Conservation (phyloP, 495 filamentous ascomycete species). For the Acidiella bohemica region DNA sequence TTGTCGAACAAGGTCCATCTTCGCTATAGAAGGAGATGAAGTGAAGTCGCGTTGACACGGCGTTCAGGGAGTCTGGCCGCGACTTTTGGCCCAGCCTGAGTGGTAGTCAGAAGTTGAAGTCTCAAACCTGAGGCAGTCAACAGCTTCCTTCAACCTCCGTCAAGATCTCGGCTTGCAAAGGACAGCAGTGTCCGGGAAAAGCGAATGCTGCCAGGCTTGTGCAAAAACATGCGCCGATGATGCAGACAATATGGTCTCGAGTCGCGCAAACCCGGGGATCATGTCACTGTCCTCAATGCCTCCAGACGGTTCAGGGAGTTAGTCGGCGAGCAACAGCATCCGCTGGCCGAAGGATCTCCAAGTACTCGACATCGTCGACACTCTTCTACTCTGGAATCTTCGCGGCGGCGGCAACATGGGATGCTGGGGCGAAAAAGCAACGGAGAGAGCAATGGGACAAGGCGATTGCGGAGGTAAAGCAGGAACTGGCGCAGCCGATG, state of each 20-base stretch:
- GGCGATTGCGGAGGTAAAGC: constrained; percentile 38
- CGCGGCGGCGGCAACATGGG: constrained; percentile 53
- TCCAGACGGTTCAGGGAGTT: constrained; percentile 40
- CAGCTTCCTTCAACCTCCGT: too few relatives aligned
- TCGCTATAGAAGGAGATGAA: too few relatives aligned
- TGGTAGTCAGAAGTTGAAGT: too few relatives aligned
- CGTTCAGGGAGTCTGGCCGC: too few relatives aligned
- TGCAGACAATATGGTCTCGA: constrained; percentile 62
- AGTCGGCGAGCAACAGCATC: constrained; percentile 41
- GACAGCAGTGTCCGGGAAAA: too few relatives aligned
- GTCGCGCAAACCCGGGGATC: constrained; percentile 45
- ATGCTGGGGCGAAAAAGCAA: constrained; percentile 48
- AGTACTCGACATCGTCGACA: constrained; percentile 50
- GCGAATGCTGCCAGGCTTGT: too few relatives aligned
- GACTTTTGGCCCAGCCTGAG: too few relatives aligned
- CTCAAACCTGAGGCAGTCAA: too few relatives aligned
- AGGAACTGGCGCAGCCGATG: constrained; percentile 23
- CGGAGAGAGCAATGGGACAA: constrained; percentile 50
- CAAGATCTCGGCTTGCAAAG: too few relatives aligned
- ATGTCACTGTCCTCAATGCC: constrained; percentile 52
- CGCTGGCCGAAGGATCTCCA: constrained; percentile 38
- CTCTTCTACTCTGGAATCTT: constrained; percentile 60
- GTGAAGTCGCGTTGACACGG: too few relatives aligned
- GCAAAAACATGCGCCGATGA: constrained; percentile 30
- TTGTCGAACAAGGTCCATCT: constrained; percentile 14